phyloP scores from a whole-genome alignment of 169 alveolate genomes.

The Plasmodium coatneyi region DNA sequence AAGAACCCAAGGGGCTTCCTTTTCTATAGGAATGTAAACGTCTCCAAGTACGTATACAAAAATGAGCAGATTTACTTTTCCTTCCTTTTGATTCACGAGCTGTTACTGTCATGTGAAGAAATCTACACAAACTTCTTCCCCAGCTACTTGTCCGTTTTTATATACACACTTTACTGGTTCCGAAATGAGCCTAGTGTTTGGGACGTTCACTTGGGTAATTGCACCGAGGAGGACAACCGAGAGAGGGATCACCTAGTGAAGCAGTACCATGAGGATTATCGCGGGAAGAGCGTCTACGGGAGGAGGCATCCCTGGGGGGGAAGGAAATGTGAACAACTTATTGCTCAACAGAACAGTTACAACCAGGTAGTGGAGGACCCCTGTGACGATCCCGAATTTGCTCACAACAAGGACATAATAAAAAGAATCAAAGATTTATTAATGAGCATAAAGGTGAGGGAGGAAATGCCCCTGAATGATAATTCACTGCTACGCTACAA shows the following conservation, averaged over 20 bases:
- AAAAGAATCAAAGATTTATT: conserved; percentile 26
- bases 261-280: conserved; percentile 46
- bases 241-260: conserved; percentile 26
- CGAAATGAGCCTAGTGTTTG: conserved; percentile 17
- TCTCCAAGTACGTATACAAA: conserved; percentile 44
- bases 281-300: neutral
- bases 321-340: neutral
- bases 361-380: neutral
- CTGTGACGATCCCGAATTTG: neutral
- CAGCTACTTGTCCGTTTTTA: conserved; percentile 41
- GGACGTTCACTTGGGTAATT: neutral
- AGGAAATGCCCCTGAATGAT: conserved; percentile 18
- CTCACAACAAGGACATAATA: conserved; percentile 12
- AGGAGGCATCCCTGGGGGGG: neutral
- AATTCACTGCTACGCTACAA: conserved; percentile 1
- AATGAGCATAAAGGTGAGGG: conserved; percentile 11
- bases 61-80: conserved; percentile 55
- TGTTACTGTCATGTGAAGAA: conserved; percentile 44
- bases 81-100: conserved; percentile 32
- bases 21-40: conserved; percentile 27
- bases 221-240: conserved; percentile 9
- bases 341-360: neutral
- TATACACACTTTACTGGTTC: conserved; percentile 41
- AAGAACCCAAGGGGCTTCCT: conserved; percentile 6
- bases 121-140: conserved; percentile 18